Evolutionary conservation across 768 basidiomycete genomes (phyloP), one percentile per base, ranked within the genome.

Genomic region (Suillus bovinus): DNA sequence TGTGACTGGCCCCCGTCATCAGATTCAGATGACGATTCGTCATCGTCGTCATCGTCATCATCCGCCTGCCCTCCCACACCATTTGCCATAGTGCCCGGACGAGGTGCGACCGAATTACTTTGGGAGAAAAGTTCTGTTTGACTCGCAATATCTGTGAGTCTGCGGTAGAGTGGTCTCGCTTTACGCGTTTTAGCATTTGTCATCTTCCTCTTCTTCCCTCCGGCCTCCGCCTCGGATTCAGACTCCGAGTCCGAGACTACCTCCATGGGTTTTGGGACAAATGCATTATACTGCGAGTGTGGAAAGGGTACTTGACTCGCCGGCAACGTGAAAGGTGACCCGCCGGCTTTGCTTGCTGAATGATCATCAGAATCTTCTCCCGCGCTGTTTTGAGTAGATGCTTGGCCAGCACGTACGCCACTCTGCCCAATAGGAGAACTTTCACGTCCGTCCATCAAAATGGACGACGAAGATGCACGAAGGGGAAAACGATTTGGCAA

Each of bases 221-320:
- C 79, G 41, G 80, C 75, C 31, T 80, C 80, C 11, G 63, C 50
- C 20, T 50, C 65, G 8, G 80, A 79, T 82, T 77, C 47, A 77
- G 71, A 22, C 17, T 24, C 24, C 36, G 74, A 72, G n/a, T 61
- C 61, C 14, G 62, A 22, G 14, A 57, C 50, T 33, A 24, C 63
- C 63, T 61, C 63, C 52, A 60, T 68, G 62, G 41, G 58, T 61
- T 57, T 61, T 54, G 17, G 56, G 8, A 62, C 58, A 27, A 66
- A 61, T 49, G 46, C 61, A 46, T 58, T 71, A 66, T 76, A 77
- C 67, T 84, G 82, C 22, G 85, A 86, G 62, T 84, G 83, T 9
- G 84, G 86, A 63, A 84, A 82, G 0, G 81, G 77, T 41, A 77
- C 70, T 68, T 85, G 86, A 65, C 82, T 87, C 64, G 80, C 79